Evolutionary conservation across 768 basidiomycete species (phyloP).

Genomic region (Fistulinella prunicolor): DNA sequence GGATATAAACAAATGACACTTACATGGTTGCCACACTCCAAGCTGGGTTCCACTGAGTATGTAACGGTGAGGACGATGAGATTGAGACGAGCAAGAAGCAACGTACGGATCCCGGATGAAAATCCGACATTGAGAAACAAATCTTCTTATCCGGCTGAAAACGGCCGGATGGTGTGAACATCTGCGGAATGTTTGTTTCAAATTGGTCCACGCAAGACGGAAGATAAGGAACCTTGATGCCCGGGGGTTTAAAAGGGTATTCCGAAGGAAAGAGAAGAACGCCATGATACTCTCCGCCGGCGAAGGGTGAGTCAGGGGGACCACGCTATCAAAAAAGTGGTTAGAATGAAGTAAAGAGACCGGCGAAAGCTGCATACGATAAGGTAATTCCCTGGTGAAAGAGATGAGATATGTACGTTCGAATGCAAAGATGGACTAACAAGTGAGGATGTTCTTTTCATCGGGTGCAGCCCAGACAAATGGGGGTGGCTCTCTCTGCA

Average conservation of each 20-base stretch:
- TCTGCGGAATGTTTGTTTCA: conserved; percentile 44
- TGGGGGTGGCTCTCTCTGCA: conserved; percentile 93
- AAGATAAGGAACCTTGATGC: conserved; percentile 74
- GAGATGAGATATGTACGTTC: conserved; percentile 8
- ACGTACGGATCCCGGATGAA: conserved; percentile 84
- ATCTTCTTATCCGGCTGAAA: conserved; percentile 94
- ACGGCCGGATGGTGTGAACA: conserved; percentile 88
- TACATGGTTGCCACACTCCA: conserved; percentile 96
- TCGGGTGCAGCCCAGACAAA: conserved; percentile 95
- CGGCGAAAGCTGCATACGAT: conserved; percentile 54
- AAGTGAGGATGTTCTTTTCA: conserved; percentile 95
- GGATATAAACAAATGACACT: conserved; percentile 30
- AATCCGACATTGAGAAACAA: conserved; percentile 97
- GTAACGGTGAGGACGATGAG: neutral
- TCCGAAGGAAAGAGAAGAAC: conserved; percentile 89
- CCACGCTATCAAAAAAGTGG: conserved; percentile 58
- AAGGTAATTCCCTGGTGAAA: conserved; percentile 84
- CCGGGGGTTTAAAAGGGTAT: conserved; percentile 96
- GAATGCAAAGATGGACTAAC: conserved; percentile 47
- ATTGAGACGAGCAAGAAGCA: neutral
- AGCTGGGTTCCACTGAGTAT: conserved; percentile 82
- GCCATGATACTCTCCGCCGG: conserved; percentile 93
- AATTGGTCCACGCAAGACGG: conserved; percentile 2
- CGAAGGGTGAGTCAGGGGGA: conserved; percentile 88
- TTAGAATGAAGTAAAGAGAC: neutral